Evolutionary conservation across 306 rosid genomes (phyloP).

Genomic region (Canavalia ensiformis): DNA sequence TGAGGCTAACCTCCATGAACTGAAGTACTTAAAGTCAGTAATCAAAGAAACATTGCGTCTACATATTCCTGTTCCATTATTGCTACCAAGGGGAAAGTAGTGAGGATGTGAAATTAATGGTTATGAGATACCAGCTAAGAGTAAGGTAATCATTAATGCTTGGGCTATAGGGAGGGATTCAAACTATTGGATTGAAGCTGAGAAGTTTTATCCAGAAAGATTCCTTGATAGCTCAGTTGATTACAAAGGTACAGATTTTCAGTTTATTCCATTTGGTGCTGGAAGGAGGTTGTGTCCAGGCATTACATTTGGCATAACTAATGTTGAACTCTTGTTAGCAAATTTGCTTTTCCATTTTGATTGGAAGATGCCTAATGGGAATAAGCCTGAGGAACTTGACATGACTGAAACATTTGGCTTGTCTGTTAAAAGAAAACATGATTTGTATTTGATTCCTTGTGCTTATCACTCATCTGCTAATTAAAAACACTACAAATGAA

Average conservation of each 20-base stretch:
- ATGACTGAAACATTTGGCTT: slow-evolving; percentile 26
- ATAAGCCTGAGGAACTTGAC: slow-evolving; percentile 23
- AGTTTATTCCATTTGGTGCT: slow-evolving; percentile 41
- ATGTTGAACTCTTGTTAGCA: slow-evolving; percentile 30
- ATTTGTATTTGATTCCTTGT: slow-evolving; percentile 27
- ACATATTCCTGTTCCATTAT: slow-evolving; percentile 43
- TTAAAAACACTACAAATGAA: background rate
- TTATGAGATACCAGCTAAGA: slow-evolving; percentile 41
- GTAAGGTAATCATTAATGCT: slow-evolving; percentile 39
- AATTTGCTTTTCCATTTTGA: slow-evolving; percentile 22
- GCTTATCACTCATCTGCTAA: background rate
- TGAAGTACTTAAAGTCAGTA: slow-evolving; percentile 38
- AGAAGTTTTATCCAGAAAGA: slow-evolving; percentile 31
- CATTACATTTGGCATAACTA: slow-evolving; percentile 3
- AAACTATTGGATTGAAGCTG: slow-evolving; percentile 23
- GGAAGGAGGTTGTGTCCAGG: slow-evolving; percentile 53
- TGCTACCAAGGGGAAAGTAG: slow-evolving; percentile 45
- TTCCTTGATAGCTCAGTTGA: slow-evolving; percentile 1
- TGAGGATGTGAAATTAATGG: slow-evolving; percentile 42
- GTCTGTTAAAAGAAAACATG: slow-evolving; percentile 1
- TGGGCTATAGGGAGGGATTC: slow-evolving; percentile 47
- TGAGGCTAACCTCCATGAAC: slow-evolving; percentile 30
- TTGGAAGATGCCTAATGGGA: slow-evolving; percentile 27
- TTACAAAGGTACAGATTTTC: slow-evolving; percentile 30
- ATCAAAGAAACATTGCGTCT: slow-evolving; percentile 49